Percentiles rank a stretch among this genome's conserved stretches.
These are phyloP conservation scores for Solanum lycopersicoides DNA, from an alignment of 257 asterid species.

Conservation along the genomic window DNA sequence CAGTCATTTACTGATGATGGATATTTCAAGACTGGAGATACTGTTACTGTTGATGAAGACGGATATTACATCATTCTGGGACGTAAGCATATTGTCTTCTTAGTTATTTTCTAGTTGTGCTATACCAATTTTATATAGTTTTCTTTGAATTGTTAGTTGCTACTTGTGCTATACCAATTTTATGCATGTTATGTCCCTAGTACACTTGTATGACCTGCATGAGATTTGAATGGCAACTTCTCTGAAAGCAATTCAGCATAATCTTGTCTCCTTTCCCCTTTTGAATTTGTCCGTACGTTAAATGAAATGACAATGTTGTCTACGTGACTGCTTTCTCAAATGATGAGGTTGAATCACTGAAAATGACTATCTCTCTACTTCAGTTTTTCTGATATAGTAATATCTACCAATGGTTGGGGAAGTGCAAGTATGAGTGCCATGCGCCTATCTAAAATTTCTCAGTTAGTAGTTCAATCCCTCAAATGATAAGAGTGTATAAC, in stretches of 20 bases:
- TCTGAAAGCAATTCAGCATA: neutral
- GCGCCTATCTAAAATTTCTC: neutral
- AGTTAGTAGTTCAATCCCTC: neutral
- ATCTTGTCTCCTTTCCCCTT: neutral
- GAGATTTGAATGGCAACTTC: neutral
- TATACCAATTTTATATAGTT: neutral
- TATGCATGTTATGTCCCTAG: neutral
- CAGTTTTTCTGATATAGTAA: neutral
- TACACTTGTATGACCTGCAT: neutral
- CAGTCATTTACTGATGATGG: constrained; percentile 78
- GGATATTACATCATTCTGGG: constrained; percentile 93
- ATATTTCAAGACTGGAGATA: constrained; percentile 95
- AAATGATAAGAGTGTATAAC: neutral
- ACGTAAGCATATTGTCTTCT: constrained; percentile 41
- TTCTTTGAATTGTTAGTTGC: neutral
- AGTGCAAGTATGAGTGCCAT: neutral
- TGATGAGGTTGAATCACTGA: neutral
- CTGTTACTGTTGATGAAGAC: constrained; percentile 78
- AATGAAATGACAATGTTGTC: neutral
- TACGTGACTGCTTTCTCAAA: neutral
- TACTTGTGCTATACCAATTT: neutral
- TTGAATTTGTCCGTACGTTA: neutral
- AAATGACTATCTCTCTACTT: neutral
- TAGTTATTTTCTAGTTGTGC: neutral
- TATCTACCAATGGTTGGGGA: neutral